Base-by-base conservation (phyloP, 805 yeast genomes). In the Wickerhamia fluorescens region DNA sequence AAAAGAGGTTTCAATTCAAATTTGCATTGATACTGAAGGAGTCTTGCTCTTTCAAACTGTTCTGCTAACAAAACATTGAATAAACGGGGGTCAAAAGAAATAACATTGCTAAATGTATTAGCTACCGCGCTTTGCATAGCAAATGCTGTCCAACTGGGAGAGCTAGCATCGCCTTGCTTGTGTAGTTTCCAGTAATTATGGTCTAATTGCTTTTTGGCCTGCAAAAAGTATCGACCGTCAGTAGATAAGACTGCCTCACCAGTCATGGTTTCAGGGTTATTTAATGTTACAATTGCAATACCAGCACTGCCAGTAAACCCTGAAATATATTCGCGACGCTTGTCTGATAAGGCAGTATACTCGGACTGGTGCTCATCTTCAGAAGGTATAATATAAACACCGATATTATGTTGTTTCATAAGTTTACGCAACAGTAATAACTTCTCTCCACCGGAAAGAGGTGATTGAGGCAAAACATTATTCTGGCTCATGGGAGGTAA, bases 281-380 rank as follows among this genome's bases (percentile, higher is more conserved):
- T 56, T 22, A 59, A 45, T 17, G 95, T 78, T 12, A 89, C 68
- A n/a, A 92, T 70, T 1, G 95, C 96, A 14, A 85, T 62, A 14
- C 97, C 98, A 2, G 96, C 94, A 27, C 89, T 78, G 1, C 97
- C 98, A 8, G 89, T 80, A 58, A 89, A 89, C 0, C 87, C 96
- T 5, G 88, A 71, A 16, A 89, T 80, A 44, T 69, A 89, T 31
- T 74, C 80, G 33, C 96, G 67, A 42, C 96, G 73, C 49, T 80
- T 84, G 52, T 89, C 97, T 9, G 79, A 73, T 2, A 69, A 59
- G 0, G 92, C 71, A 6, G 89, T 89, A 45, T 88, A 88, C 58
- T 89, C 98, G 16, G 88, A 76, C 53, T 82, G 89, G 53, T 89
- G 98, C 44, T 84, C 95, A 50, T 89, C 98, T 51, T 86, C 96